These are phyloP conservation scores for Talaromyces sp. DNA, from an alignment of 2,329 filamentous ascomycete species.

Conservation along the genomic window DNA sequence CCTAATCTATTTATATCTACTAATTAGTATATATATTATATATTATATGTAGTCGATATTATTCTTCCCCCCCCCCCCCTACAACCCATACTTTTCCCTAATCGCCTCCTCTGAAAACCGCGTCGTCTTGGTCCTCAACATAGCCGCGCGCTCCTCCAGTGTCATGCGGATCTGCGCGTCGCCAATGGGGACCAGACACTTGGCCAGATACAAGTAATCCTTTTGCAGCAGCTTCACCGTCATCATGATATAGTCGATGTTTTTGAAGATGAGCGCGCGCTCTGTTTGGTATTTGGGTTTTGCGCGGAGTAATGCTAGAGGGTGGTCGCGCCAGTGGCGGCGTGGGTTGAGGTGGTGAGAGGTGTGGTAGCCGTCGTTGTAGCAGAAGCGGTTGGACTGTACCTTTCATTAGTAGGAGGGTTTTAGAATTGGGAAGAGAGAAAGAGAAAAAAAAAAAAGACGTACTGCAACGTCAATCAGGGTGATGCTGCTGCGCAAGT, in stretches of 20 bases:
- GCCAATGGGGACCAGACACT: slow-evolving; percentile 69
- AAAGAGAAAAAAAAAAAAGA: background rate
- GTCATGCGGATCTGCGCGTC: slow-evolving; percentile 61
- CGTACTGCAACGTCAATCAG: slow-evolving; percentile 72
- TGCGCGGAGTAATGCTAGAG: slow-evolving; percentile 64
- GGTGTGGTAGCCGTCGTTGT: slow-evolving; percentile 79
- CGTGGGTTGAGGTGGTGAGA: slow-evolving; percentile 74
- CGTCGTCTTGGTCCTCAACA: slow-evolving; percentile 63
- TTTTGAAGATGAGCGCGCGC: slow-evolving; percentile 70
- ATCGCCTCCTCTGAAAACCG: slow-evolving; percentile 64
- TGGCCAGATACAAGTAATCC: slow-evolving; percentile 66
- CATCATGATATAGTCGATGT: slow-evolving; percentile 77
- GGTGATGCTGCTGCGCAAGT: slow-evolving; percentile 75
- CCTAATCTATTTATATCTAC: background rate
- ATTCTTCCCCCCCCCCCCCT: background rate
- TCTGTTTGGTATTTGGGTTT: slow-evolving; percentile 64
- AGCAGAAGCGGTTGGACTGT: slow-evolving; percentile 75
- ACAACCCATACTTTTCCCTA: slow-evolving; percentile 14
- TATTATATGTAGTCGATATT: background rate
- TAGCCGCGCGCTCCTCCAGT: slow-evolving; percentile 57
- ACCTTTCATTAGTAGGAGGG: background rate
- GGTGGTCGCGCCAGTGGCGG: slow-evolving; percentile 78
- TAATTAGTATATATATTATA: background rate
- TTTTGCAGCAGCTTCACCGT: slow-evolving; percentile 64
- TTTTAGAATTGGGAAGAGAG: background rate